These are phyloP conservation scores for Macadamia tetraphylla DNA, from an alignment of 164 flowering plant genomes.

Conservation along the genomic window DNA sequence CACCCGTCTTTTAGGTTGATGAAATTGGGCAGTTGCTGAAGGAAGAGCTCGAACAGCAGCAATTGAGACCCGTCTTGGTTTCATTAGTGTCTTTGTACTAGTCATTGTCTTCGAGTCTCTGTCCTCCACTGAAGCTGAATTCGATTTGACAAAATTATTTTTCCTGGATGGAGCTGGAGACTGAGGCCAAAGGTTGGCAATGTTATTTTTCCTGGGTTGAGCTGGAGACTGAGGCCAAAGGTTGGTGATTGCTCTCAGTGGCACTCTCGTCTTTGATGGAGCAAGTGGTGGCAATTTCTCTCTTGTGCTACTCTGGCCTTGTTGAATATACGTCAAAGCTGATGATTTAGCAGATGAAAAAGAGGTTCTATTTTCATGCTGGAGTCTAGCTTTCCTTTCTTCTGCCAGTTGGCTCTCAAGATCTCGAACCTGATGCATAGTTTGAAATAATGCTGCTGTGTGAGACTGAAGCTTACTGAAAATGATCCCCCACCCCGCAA, in stretches of 20 bases:
- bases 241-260: slow-evolving; percentile 60
- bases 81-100: slow-evolving; percentile 25
- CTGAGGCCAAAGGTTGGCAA: slow-evolving; percentile 45
- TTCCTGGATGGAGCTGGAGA: slow-evolving; percentile 27
- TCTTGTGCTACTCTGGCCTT: slow-evolving; percentile 22
- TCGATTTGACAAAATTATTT: slow-evolving; percentile 1
- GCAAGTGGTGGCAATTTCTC: slow-evolving; percentile 73
- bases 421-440: slow-evolving; percentile 49
- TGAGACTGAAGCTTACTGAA: neutral
- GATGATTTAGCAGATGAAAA: slow-evolving; percentile 38
- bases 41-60: slow-evolving; percentile 52
- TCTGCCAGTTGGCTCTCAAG: slow-evolving; percentile 78
- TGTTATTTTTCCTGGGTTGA: slow-evolving; percentile 13
- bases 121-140: slow-evolving; percentile 20
- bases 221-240: slow-evolving; percentile 43
- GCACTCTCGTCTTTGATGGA: slow-evolving; percentile 54
- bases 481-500: too few species aligned
- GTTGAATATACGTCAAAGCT: slow-evolving; percentile 20
- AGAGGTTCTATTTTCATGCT: slow-evolving; percentile 61
- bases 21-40: slow-evolving; percentile 18
- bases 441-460: neutral
- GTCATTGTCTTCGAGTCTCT: slow-evolving; percentile 36
- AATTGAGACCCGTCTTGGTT: slow-evolving; percentile 57
- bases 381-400: slow-evolving; percentile 67
- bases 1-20: slow-evolving; percentile 52